These are phyloP conservation scores for Chlorophyllum brunneum DNA, from an alignment of 768 basidiomycete genomes.

Conservation along the genomic window DNA sequence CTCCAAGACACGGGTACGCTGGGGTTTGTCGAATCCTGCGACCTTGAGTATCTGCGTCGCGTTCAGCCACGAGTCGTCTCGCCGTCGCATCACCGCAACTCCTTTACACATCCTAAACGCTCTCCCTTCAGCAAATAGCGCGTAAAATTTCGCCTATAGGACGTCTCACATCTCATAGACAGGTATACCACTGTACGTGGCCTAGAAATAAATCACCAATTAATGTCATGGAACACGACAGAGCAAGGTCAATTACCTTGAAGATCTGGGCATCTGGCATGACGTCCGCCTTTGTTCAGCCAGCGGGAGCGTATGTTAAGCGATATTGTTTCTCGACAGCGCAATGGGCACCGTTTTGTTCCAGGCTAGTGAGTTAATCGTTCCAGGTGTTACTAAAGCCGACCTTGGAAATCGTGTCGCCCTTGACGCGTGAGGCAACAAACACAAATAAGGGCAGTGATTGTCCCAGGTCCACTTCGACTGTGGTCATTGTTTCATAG, in stretches of 20 bases:
- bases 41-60: conserved; percentile 99
- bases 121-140: conserved; percentile 31
- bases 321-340: not conserved
- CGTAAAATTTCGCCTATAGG: conserved; percentile 31
- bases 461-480: no score
- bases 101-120: conserved; percentile 77
- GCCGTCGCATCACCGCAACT: conserved; percentile 96
- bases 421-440: conserved; percentile 41
- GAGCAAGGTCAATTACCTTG: conserved; percentile 51
- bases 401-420: conserved; percentile 24
- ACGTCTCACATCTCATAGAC: conserved; percentile 83
- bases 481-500: no score
- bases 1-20: conserved; percentile 94
- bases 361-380: conserved; percentile 17
- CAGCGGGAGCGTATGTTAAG: not conserved
- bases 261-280: conserved; percentile 89
- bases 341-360: not conserved
- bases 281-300: conserved; percentile 1
- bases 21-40: conserved; percentile 98
- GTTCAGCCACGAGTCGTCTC: conserved; percentile 96
- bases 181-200: conserved; percentile 90
- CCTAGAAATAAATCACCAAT: conserved; percentile 43
- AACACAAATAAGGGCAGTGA: conserved; percentile 24
- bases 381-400: conserved; percentile 11
- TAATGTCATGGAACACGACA: conserved; percentile 15